Evolutionary conservation across 129 eudicot genomes (phyloP), one percentile per base, ranked within the genome.

Genomic region (Pulicaria dysenterica): DNA sequence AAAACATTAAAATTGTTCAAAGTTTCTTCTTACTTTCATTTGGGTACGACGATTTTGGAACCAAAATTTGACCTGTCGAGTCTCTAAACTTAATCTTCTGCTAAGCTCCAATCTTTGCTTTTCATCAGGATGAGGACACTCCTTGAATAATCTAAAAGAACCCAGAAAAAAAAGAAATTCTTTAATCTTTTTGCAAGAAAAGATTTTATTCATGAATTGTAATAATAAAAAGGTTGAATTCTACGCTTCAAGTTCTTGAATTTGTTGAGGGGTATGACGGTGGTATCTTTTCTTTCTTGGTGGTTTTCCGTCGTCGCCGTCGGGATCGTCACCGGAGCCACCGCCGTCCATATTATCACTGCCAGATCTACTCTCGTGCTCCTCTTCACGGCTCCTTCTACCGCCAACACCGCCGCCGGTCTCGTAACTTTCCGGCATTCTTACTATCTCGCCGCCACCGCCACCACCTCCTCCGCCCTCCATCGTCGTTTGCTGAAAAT

Each of bases 71-170:
- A 94, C 98, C 69, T 94, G 98, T 38, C 98, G 78, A 44, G 95
- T 85, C 45, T 90, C 98, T 77, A 94, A 78, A 66, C 82, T 79
- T 60, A 94, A 87, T 79, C 95, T 87, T 81, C 74, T 87, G 78
- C 98, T 94, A 19, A 94, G 92, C 75, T 94, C 98, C 81, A 85
- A 40, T 72, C 98, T 78, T 81, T 94, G 98, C 67, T 94, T 94
- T 85, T 94, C 98, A 84, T 94, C 98, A 48, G 98, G 98, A 77
- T 90, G 98, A 47, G 98, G 98, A 49, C 98, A 94, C 88, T 90
- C 98, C 77, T 93, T 93, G 67, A 93, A 93, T 39, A 93, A 87
- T 49, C 98, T 89, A 40, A 58, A 81, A 39, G 51, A 43, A 14
- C 54, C 49, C 43, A 46, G 9, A 62, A 55, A 38, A n/a, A n/a